A percentile compares a stretch with the other conserved stretches of the same genome.
phyloP scores from a whole-genome alignment of 805 yeast genomes.

The Saccharomycopsis sp. region DNA sequence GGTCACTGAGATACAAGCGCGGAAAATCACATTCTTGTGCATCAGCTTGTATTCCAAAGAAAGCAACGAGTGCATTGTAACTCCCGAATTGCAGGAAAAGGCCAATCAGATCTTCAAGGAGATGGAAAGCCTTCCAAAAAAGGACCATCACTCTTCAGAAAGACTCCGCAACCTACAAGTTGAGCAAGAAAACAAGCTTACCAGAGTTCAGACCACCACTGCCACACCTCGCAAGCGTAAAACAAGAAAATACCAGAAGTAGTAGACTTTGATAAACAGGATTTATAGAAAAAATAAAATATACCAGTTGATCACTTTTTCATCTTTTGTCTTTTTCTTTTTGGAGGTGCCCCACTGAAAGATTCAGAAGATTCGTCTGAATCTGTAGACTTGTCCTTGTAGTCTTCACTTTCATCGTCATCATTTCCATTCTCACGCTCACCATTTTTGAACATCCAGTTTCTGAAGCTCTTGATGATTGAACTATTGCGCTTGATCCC shows the following conservation, averaged over 20 bases:
- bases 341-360: slow-evolving; percentile 4
- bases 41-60: slow-evolving; percentile 31
- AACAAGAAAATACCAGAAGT: slow-evolving; percentile 8
- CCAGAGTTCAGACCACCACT: slow-evolving; percentile 8
- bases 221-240: slow-evolving; percentile 17
- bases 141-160: not conserved
- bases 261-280: no score
- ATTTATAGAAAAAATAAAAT: slow-evolving; percentile 2
- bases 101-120: slow-evolving; percentile 2
- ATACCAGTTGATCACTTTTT: not conserved
- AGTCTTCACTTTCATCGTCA: not conserved
- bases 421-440: slow-evolving; percentile 3
- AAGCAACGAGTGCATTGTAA: slow-evolving; percentile 13
- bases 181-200: slow-evolving; percentile 1
- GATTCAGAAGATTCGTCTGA: slow-evolving; percentile 6
- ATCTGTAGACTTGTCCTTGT: slow-evolving; percentile 4
- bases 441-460: slow-evolving; percentile 29
- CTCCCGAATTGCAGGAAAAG: slow-evolving; percentile 3
- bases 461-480: slow-evolving; percentile 27
- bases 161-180: no score
- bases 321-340: slow-evolving; percentile 8
- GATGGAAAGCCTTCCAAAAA: not conserved
- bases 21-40: slow-evolving; percentile 39
- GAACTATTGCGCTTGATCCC: slow-evolving; percentile 39
- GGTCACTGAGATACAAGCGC: slow-evolving; percentile 44